Evolutionary conservation across 2,329 filamentous ascomycete species (phyloP).

Genomic region (Colletotrichum filicis): DNA sequence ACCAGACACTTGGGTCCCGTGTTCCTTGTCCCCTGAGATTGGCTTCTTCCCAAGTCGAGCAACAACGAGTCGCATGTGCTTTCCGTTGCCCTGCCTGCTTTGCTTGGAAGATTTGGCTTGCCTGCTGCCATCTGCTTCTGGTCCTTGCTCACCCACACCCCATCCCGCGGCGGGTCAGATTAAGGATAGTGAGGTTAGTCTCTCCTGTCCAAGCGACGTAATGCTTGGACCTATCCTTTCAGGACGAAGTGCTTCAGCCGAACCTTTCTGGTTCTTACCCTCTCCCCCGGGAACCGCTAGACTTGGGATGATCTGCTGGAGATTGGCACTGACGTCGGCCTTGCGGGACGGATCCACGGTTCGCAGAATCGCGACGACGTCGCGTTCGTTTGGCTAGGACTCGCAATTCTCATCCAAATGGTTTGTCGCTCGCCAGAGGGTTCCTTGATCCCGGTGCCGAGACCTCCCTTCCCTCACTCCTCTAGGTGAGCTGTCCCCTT

Average conservation of each 20-base stretch:
- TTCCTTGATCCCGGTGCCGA: neutral
- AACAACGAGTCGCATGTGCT: conserved; percentile 14
- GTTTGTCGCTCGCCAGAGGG: neutral
- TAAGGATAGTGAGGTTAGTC: conserved; percentile 3
- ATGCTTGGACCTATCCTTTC: neutral
- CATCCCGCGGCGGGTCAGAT: conserved; percentile 1
- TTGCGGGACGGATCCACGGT: neutral
- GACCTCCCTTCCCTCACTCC: neutral
- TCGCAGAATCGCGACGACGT: neutral
- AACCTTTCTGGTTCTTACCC: conserved; percentile 1
- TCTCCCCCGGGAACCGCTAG: neutral
- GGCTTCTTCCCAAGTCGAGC: conserved; percentile 18
- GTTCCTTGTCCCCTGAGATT: conserved; percentile 28
- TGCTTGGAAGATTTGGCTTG: conserved; percentile 6
- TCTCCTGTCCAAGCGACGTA: conserved; percentile 4
- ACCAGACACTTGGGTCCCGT: conserved; percentile 28
- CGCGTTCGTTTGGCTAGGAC: neutral
- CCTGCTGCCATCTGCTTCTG: conserved; percentile 19
- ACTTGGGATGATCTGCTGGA: conserved; percentile 24
- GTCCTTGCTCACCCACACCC: conserved; percentile 4
- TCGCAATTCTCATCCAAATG: neutral
- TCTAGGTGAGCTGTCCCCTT: neutral
- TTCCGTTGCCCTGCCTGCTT: neutral
- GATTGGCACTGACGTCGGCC: neutral
- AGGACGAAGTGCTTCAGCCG: conserved; percentile 6